These are phyloP conservation scores for Fusarium caatingaense DNA, from an alignment of 2,329 filamentous ascomycete species.

Conservation along the genomic window DNA sequence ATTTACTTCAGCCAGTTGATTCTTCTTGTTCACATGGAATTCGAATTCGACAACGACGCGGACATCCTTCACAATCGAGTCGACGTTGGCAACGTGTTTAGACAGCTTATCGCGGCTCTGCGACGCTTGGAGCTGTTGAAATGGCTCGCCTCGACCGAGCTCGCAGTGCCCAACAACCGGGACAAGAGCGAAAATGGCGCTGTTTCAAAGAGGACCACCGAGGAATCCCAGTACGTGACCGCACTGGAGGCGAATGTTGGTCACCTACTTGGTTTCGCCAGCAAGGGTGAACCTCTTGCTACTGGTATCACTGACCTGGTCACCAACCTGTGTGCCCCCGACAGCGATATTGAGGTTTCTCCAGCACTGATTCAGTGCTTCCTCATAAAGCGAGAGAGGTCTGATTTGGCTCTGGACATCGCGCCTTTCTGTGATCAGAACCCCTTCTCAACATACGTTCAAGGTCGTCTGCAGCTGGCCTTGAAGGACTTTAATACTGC, in stretches of 20 bases:
- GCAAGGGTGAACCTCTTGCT: constrained; percentile 63
- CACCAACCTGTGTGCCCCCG: constrained; percentile 71
- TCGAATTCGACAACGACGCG: constrained; percentile 79
- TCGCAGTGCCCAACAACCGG: constrained; percentile 61
- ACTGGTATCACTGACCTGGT: constrained; percentile 74
- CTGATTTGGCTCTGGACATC: constrained; percentile 70
- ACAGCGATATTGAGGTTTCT: constrained; percentile 74
- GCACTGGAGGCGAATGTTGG: constrained; percentile 70
- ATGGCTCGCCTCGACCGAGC: constrained; percentile 73
- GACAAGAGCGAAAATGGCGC: constrained; percentile 50
- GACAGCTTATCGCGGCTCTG: constrained; percentile 76
- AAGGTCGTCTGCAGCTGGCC: constrained; percentile 81
- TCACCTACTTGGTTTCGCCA: constrained; percentile 71
- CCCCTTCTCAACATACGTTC: constrained; percentile 81
- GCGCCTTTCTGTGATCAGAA: constrained; percentile 66
- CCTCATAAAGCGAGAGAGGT: constrained; percentile 67
- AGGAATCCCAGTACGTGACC: constrained; percentile 64
- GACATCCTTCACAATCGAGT: constrained; percentile 70
- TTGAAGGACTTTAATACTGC: constrained; percentile 80
- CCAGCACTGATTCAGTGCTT: constrained; percentile 71
- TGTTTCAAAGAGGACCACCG: constrained; percentile 55
- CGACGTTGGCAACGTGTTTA: constrained; percentile 76
- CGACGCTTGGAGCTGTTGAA: constrained; percentile 78
- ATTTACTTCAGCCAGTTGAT: constrained; percentile 85
- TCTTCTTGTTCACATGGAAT: constrained; percentile 86